Evolutionary conservation across 805 yeast genomes (phyloP).

Genomic region (Spathaspora girioi): DNA sequence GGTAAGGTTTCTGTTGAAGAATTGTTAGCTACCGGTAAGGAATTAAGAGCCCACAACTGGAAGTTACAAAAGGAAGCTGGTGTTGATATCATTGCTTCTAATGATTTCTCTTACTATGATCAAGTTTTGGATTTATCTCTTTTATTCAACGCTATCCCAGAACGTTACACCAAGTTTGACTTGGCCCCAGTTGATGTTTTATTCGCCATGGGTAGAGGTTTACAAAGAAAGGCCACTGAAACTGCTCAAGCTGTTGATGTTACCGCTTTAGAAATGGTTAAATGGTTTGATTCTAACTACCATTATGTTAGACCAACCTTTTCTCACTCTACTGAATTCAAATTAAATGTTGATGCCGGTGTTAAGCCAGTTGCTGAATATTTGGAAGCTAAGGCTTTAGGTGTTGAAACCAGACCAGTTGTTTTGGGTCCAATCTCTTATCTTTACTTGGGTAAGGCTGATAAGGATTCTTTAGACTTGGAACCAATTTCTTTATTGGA

Average conservation of each 20-base stretch:
- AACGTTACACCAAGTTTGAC: constrained; percentile 90
- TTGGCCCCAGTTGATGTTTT: constrained; percentile 86
- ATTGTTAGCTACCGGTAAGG: constrained; percentile 88
- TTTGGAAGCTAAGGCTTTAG: constrained; percentile 95
- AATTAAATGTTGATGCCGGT: constrained; percentile 71
- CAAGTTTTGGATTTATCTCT: constrained; percentile 91
- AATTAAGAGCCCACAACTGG: constrained; percentile 95
- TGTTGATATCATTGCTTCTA: constrained; percentile 94
- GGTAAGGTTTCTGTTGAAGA: constrained; percentile 89
- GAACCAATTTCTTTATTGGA: constrained; percentile 88
- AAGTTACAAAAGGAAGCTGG: constrained; percentile 96
- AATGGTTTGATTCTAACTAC: constrained; percentile 99
- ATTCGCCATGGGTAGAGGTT: constrained; percentile 99
- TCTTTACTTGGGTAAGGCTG: constrained; percentile 95
- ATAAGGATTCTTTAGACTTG: constrained; percentile 93
- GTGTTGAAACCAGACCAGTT: constrained; percentile 97
- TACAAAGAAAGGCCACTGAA: constrained; percentile 93
- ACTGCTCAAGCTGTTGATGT: constrained; percentile 89
- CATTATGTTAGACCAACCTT: constrained; percentile 99
- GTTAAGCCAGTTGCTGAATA: constrained; percentile 95
- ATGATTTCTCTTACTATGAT: constrained; percentile 97
- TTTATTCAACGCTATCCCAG: constrained; percentile 94
- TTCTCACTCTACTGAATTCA: constrained; percentile 91
- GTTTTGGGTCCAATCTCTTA: constrained; percentile 94
- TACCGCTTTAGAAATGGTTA: constrained; percentile 98